These are phyloP conservation scores for Penicillium vulpinum DNA, from an alignment of 2,329 filamentous ascomycete species.

Conservation along the genomic window DNA sequence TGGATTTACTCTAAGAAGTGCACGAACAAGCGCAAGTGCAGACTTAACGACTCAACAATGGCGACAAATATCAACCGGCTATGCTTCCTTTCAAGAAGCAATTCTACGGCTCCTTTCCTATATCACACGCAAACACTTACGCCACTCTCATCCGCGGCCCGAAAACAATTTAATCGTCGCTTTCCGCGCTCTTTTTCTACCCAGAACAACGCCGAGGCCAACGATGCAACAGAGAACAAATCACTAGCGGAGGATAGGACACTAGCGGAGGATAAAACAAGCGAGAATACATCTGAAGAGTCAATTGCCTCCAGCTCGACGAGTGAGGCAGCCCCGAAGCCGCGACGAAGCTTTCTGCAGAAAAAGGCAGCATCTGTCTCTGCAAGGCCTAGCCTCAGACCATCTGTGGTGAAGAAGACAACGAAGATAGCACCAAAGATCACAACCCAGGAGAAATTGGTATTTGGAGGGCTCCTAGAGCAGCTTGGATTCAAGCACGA, in stretches of 20 bases:
- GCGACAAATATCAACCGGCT: conserved; percentile 32
- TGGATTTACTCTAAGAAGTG: neutral
- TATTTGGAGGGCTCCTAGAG: conserved; percentile 23
- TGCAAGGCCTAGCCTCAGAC: neutral
- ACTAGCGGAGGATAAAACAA: neutral
- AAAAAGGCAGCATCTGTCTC: conserved; percentile 18
- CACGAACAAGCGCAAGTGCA: neutral
- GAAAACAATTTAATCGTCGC: conserved; percentile 7
- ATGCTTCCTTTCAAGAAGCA: conserved; percentile 28
- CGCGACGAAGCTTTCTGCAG: conserved; percentile 28
- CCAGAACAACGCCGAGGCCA: conserved; percentile 1
- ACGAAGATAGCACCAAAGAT: conserved; percentile 16
- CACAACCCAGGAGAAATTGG: conserved; percentile 22
- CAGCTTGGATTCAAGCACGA: conserved; percentile 14
- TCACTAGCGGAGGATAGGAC: neutral
- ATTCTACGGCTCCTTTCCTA: conserved; percentile 62
- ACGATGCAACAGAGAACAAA: neutral
- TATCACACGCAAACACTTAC: conserved; percentile 68
- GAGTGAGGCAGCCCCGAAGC: conserved; percentile 2
- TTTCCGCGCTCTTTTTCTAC: conserved; percentile 21
- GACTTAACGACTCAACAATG: conserved; percentile 24
- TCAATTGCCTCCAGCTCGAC: neutral
- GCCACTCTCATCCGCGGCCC: conserved; percentile 10
- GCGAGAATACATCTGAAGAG: conserved; percentile 3
- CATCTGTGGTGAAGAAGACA: neutral